Base-by-base conservation (phyloP, 331 rosid species). In the Pyrus hybrid region DNA sequence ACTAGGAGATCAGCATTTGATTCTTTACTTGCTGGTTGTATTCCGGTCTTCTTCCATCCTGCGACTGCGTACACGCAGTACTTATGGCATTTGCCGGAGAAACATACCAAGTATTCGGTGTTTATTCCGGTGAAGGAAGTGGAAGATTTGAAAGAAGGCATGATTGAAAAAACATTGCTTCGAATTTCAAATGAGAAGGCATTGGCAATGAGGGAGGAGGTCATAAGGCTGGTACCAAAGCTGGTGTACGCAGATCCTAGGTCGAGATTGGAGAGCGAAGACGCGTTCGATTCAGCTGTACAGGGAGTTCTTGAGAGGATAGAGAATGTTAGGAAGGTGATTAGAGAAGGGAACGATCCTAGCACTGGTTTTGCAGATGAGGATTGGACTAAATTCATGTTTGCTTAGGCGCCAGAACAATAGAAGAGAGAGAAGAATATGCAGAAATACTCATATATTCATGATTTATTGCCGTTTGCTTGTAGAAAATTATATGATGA, bases 21-120 rank as follows among this genome's bases (percentile, higher is more conserved):
- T 77, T 88, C 97, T 4, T 82, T 91, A 78, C 75, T 89, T 67
- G 95, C 93, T 0, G 97, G 97, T 43, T 91, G 97, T 16, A 71
- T 91, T 79, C 96, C 97, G 4, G 97, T 91, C 68, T 91, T 91
- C 80, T 91, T 91, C 61, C 87, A 89, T 77, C 97, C 96, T 2
- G 97, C 93, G 2, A 86, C 91, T 1, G 97, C 96, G 26, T 91
- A 89, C 76, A 81, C 96, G 0, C 97, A 91, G 63, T 89, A 91
- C 67, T 2, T 32, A 4, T 91, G 97, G 97, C 82, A 80, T 77
- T 77, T 91, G 5, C 97, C 96, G 1, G 54, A 70, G 78, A 89
- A 79, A 25, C 81, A 83, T 28, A 85, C 84, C 2, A 68, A 70
- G 35, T 91, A 89, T 56, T 89, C 97, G 25, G 96, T 89, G 69